Conservation (phyloP, 148 eudicot genomes). For the Camellia lanceoleosa region DNA sequence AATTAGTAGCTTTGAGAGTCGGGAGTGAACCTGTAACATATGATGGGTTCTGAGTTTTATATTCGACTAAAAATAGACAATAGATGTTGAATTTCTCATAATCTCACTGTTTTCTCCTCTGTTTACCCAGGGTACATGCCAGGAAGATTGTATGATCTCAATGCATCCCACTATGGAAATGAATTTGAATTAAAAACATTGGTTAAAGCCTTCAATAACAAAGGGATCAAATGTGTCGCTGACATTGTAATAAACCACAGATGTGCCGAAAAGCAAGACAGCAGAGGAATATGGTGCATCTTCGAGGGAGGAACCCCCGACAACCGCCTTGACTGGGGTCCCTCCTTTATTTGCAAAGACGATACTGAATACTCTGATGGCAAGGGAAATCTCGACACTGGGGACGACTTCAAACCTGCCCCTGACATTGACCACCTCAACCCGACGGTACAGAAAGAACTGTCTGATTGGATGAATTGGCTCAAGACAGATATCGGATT, state of each 20-base stretch:
- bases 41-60: not conserved
- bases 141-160: slow-evolving; percentile 64
- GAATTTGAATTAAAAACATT: slow-evolving; percentile 35
- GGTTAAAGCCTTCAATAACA: slow-evolving; percentile 41
- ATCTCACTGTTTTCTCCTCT: not conserved
- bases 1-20: not conserved
- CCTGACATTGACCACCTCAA: slow-evolving; percentile 80
- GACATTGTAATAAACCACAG: slow-evolving; percentile 76
- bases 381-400: slow-evolving; percentile 58
- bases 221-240: slow-evolving; percentile 59
- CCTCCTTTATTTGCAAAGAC: slow-evolving; percentile 53
- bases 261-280: slow-evolving; percentile 43
- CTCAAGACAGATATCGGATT: slow-evolving; percentile 51
- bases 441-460: slow-evolving; percentile 51
- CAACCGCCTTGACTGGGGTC: slow-evolving; percentile 73
- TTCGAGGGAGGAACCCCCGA: slow-evolving; percentile 76
- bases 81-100: not conserved
- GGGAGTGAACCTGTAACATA: not conserved
- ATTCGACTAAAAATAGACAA: not conserved
- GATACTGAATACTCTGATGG: slow-evolving; percentile 58
- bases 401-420: slow-evolving; percentile 36
- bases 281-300: slow-evolving; percentile 58
- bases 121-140: slow-evolving; percentile 56
- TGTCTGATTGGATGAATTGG: slow-evolving; percentile 84
- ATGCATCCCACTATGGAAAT: slow-evolving; percentile 57